A percentile compares a stretch with the other conserved stretches of the same genome.
phyloP scores from a whole-genome alignment of 768 basidiomycete genomes.

The Coprinopsis cinerea region DNA sequence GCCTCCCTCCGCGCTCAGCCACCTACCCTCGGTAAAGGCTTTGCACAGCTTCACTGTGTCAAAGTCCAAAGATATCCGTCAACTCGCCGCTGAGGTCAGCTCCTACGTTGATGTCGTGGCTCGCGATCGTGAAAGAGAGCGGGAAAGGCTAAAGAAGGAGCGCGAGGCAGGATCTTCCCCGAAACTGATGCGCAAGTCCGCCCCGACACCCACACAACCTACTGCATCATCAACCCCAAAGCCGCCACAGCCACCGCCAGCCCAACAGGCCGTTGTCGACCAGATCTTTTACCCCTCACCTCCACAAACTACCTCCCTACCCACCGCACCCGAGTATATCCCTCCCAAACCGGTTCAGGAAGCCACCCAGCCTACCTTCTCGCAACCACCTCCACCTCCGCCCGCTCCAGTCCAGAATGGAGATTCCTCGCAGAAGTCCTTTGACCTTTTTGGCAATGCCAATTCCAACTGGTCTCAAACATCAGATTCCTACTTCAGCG shows the following conservation, averaged over 20 bases:
- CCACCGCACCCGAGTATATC: conserved; percentile 9
- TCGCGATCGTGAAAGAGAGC: conserved; percentile 71
- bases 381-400: not conserved
- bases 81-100: conserved; percentile 55
- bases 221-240: conserved; percentile 13
- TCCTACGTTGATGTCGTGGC: conserved; percentile 71
- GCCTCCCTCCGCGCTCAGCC: conserved; percentile 5
- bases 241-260: conserved; percentile 17
- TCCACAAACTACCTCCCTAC: conserved; percentile 39
- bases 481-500: conserved; percentile 32
- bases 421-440: not conserved
- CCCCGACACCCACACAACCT: conserved; percentile 11
- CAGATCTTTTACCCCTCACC: conserved; percentile 60
- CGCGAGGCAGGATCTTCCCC: conserved; percentile 43
- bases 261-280: conserved; percentile 17
- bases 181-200: conserved; percentile 23
- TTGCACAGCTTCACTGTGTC: conserved; percentile 50
- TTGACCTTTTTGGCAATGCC: conserved; percentile 40
- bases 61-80: conserved; percentile 42
- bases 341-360: conserved; percentile 12
- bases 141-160: conserved; percentile 66
- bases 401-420: not conserved
- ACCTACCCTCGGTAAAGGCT: conserved; percentile 21
- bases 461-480: conserved; percentile 35
- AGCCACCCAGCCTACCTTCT: not conserved